Evolutionary conservation across 1,284 basidiomycete species (phyloP), one percentile per base, ranked within the genome.

Genomic region (Heterobasidion irregulare): DNA sequence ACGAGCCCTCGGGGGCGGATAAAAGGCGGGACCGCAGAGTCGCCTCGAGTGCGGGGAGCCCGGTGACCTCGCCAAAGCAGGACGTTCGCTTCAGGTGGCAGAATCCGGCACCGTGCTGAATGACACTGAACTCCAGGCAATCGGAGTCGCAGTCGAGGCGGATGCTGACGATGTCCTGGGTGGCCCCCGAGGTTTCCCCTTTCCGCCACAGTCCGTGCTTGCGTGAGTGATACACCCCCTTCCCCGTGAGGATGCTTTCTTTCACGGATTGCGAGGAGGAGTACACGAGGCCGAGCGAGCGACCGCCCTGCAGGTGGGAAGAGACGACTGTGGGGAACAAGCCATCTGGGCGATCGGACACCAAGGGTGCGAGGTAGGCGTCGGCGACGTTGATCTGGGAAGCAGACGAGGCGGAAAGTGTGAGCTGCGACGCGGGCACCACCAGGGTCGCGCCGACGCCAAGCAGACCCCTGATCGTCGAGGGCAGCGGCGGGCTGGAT

Each of bases 131-230:
- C 68, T 98, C 89, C 54, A 99, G 75, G 44, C 91, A 84, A 70
- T 99, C 97, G 0, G 83, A 80, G 71, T 99, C 97, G 70, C 97
- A 99, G 71, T 99, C 97, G 41, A 89, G 70, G 26, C 85, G 80
- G 61, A 99, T 89, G 62, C 81, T 78, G 16, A 94, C 76, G 54
- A 99, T 82, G 43, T 92, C 82, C 68, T 99, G 97, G 1, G 89
- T 94, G 8, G 95, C 89, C 26, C 97, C 97, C 18, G 91, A 94
- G 0, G 94, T 97, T 71, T 93, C 95, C 26, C 97, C 97, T 70
- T 99, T 99, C 58, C 91, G 80, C 97, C 97, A 99, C 16, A 99
- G 74, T 8, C 95, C 95, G 66, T 95, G 92, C 65, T 94, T 94
- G 60, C 97, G 86, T 16, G 94, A 98, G 68, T 98, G 94, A 71